A percentile compares a stretch with the other conserved stretches of the same genome.
These are phyloP conservation scores for Sonneratia alba DNA, from an alignment of 345 rosid species.

Conservation along the genomic window DNA sequence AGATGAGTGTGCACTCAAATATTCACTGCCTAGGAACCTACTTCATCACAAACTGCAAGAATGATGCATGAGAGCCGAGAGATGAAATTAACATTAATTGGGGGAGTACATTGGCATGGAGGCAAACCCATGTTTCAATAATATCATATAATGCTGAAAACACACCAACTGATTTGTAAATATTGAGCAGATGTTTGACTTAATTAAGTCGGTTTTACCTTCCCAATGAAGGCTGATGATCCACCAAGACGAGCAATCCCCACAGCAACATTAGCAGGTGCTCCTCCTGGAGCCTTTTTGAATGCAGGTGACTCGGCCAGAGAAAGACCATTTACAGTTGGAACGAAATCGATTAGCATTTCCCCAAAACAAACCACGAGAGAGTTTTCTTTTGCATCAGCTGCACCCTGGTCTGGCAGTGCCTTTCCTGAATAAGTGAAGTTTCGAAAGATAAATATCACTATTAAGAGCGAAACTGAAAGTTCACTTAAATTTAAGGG, in stretches of 20 bases:
- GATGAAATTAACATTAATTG: neutral
- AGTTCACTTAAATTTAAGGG: neutral
- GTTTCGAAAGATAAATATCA: neutral
- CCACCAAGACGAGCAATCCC: slow-evolving; percentile 95
- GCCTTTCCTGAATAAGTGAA: slow-evolving; percentile 41
- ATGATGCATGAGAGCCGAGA: neutral
- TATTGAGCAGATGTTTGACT: neutral
- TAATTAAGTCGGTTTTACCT: slow-evolving; percentile 32
- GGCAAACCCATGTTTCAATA: neutral
- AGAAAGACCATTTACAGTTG: slow-evolving; percentile 68
- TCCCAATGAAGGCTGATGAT: slow-evolving; percentile 82
- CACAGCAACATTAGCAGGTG: slow-evolving; percentile 95
- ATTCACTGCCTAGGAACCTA: neutral
- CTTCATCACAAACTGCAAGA: neutral
- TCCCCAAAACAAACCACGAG: slow-evolving; percentile 89
- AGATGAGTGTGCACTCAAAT: too few relatives aligned
- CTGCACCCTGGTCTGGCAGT: slow-evolving; percentile 28
- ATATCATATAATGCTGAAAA: neutral
- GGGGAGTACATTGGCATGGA: neutral
- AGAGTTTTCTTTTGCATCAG: slow-evolving; percentile 42
- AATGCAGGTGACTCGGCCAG: slow-evolving; percentile 87
- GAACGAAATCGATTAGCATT: slow-evolving; percentile 93
- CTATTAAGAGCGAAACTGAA: neutral
- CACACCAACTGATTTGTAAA: neutral
- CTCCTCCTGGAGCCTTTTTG: slow-evolving; percentile 93